Base-by-base conservation (phyloP, 1,284 basidiomycete genomes). In the Puccinia hordei region DNA sequence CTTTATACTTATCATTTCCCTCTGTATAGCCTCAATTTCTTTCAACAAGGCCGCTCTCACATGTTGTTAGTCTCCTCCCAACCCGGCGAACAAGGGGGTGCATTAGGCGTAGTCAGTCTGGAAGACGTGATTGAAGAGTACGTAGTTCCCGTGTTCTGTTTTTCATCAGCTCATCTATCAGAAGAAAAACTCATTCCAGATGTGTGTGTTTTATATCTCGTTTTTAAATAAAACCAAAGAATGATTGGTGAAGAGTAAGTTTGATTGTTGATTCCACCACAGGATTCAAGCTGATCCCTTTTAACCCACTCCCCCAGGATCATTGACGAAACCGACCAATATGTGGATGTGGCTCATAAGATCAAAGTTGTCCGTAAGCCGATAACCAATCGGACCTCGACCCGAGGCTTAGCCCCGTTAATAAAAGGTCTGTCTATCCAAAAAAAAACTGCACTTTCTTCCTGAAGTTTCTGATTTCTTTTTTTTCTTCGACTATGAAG, bases 21-120 rank as follows among this genome's bases (percentile, higher is more conserved):
- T 15, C n/a, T 24, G 15, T 30, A 41, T 63, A 80, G 75, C 24
- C 84, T 86, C 78, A 85, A 85, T 81, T 85, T 84, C 82, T 85
- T 85, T 89, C 96, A 98, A 88, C 96, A 94, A 2, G 96, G 96
- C 9, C 91, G 95, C 72, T 93, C 94, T 0, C 96, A 99, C 86
- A 88, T 98, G 82, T 88, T 99, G 30, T 88, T 99, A 33, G 90
- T 99, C 51, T 94, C 92, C 83, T 88, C 88, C 15, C 92, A 92
- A 0, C 95, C 95, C 0, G 95, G 95, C 0, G 86, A 89, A 61
- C 88, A 90, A 5, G 91, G 91, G 22, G 94, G 94, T 59, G 94
- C 91, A 1, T 88, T 94, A 41, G 93, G 93, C 46, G 91, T 94
- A 1, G 86, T 87, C 41, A 87, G 86, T n/a, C 84, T 87, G 49